Conservation (phyloP, 2,329 filamentous ascomycete genomes). For the Hypomyces perniciosus region DNA sequence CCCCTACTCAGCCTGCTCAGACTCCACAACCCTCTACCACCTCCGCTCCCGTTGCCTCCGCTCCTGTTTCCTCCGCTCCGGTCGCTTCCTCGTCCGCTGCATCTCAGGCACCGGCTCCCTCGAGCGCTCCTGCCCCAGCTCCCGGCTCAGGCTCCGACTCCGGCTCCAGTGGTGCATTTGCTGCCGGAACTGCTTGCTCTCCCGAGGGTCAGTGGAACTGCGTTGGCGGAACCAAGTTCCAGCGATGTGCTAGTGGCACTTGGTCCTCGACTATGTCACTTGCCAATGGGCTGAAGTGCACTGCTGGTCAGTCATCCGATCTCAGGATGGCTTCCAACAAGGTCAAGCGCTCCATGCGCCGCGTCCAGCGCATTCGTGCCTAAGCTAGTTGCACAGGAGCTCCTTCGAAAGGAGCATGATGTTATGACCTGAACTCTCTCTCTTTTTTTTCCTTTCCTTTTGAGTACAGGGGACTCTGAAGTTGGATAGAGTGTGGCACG, state of each 20-base stretch:
- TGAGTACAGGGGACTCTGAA: too few relatives aligned
- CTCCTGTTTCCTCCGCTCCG: conserved; percentile 14
- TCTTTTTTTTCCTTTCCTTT: too few relatives aligned
- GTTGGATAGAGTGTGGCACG: too few relatives aligned
- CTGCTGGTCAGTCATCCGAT: conserved; percentile 32
- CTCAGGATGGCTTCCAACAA: conserved; percentile 29
- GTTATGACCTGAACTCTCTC: too few relatives aligned
- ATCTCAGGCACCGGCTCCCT: conserved; percentile 15
- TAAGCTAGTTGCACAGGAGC: not conserved
- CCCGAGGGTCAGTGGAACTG: conserved; percentile 50
- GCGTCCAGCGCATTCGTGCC: conserved; percentile 20
- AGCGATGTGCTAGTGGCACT: conserved; percentile 47
- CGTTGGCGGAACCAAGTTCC: conserved; percentile 43
- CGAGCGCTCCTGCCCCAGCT: conserved; percentile 14
- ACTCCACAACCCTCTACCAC: conserved; percentile 13
- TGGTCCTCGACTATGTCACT: conserved; percentile 42
- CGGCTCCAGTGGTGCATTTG: conserved; percentile 24
- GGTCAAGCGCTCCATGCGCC: conserved; percentile 22
- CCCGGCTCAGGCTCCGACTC: conserved; percentile 14
- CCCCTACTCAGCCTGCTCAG: conserved; percentile 12
- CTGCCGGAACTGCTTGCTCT: conserved; percentile 41
- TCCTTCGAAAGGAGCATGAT: too few relatives aligned
- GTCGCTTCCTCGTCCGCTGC: conserved; percentile 6
- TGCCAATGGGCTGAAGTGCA: conserved; percentile 42
- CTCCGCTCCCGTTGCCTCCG: conserved; percentile 15